Base-by-base conservation (phyloP, 352 stramenopile genomes). In the Blastocystis sp. region DNA sequence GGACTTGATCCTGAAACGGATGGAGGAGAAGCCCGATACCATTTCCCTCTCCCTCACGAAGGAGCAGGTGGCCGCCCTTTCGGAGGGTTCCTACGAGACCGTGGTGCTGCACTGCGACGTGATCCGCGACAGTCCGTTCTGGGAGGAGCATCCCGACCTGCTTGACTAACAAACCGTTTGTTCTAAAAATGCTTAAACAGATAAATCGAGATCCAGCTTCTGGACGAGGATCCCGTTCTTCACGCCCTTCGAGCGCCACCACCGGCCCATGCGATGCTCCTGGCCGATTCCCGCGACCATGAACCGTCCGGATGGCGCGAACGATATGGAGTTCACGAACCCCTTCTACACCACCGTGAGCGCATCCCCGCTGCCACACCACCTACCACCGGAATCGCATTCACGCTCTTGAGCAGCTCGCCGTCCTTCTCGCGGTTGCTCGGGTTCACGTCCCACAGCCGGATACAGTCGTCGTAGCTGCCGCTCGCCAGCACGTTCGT, bases 191-290 rank as follows among this genome's bases (percentile, higher is more conserved):
- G 19, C 21, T 82, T 67, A 82, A 82, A 82, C 74, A 67, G 74
- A 82, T 62, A 82, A 67, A 69, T 82, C 74, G 10, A 82, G 52
- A 66, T 82, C 69, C 21, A 82, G 28, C 67, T 66, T 66, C 59
- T 88, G 78, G 34, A 97, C 92, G 40, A 92, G 93, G 66, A 97
- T 91, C 62, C 94, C 93, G 89, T 97, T 97, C 90, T 94, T 94
- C 41, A 92, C 94, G 38, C 91, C 67, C 87, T 94, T 95, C 48
- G 95, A 67, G 34, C 93, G 91, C 89, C 96, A 92, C 95, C 95
- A 98, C 66, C 94, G 92, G 0, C 95, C 95, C 62, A 97, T 89
- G 11, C 94, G 93, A 91, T 97, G 95, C 90, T 97, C 95, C 90
- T 96, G 94, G 10, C 94, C 94, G 28, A 96, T 90, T 52, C 92